A percentile compares a stretch with the other conserved stretches of the same genome.
Evolutionary conservation across 441 rosid species (phyloP).

Genomic region (Arabidopsis hybrid): DNA sequence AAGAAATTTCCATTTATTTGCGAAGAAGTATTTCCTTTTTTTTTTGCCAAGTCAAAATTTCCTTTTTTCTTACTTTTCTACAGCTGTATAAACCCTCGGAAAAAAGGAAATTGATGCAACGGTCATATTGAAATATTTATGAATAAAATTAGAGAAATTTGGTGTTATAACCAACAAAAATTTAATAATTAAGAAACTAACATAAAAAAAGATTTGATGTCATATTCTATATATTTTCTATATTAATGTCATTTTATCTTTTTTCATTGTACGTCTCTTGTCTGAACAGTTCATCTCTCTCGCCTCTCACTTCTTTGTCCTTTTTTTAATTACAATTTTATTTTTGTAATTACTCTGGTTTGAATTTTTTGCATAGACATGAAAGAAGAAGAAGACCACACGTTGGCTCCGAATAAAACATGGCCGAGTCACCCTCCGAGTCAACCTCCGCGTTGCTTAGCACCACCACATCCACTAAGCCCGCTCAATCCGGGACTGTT

Average conservation of each 20-base stretch:
- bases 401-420: constrained; percentile 25
- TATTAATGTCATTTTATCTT: too few species aligned
- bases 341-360: too few species aligned
- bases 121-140: neutral
- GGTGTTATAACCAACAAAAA: too few species aligned
- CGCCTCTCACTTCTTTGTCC: too few species aligned
- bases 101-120: neutral
- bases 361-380: constrained; percentile 6
- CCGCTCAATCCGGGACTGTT: constrained; percentile 20
- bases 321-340: too few species aligned
- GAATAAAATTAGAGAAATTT: neutral
- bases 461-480: constrained; percentile 20
- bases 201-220: too few species aligned
- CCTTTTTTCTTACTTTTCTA: neutral
- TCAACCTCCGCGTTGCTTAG: constrained; percentile 45
- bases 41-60: neutral
- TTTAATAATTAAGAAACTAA: too few species aligned
- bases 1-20: neutral
- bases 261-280: too few species aligned
- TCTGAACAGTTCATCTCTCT: too few species aligned
- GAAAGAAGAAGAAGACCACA: constrained; percentile 17
- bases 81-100: neutral
- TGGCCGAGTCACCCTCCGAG: constrained; percentile 55
- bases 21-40: too few species aligned
- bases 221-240: too few species aligned